phyloP scores from a whole-genome alignment of 495 filamentous ascomycete species.

The Tuber brumale region DNA sequence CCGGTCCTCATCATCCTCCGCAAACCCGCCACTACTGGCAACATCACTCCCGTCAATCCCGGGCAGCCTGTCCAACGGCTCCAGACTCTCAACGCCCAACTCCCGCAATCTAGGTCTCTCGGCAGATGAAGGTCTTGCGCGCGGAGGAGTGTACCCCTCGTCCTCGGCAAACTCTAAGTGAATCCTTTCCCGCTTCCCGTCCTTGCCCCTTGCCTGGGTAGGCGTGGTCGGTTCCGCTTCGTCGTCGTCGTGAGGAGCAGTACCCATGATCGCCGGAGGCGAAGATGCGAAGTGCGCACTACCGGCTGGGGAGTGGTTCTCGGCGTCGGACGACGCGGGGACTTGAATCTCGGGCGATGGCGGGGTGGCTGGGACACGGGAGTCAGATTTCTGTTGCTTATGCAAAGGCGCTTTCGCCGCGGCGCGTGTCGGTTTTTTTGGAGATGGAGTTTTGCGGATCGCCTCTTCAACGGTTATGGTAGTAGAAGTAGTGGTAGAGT shows the following conservation, averaged over 20 bases:
- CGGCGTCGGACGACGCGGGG: slow-evolving; percentile 35
- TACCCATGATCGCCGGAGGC: slow-evolving; percentile 24
- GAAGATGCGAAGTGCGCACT: slow-evolving; percentile 28
- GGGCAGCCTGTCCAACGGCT: slow-evolving; percentile 18
- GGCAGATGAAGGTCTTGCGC: slow-evolving; percentile 16
- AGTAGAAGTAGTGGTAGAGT: slow-evolving; percentile 2
- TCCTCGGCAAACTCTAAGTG: slow-evolving; percentile 32
- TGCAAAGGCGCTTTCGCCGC: background rate
- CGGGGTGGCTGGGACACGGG: background rate
- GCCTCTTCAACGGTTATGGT: background rate
- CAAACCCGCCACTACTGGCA: background rate
- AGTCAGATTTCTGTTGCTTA: slow-evolving; percentile 10
- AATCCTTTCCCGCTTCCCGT: slow-evolving; percentile 5
- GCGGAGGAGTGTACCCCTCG: slow-evolving; percentile 35
- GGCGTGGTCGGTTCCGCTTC: background rate
- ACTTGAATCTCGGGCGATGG: slow-evolving; percentile 30
- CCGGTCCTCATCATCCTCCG: slow-evolving; percentile 9
- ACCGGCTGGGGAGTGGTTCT: slow-evolving; percentile 27
- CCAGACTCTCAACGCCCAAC: slow-evolving; percentile 33
- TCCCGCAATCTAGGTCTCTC: slow-evolving; percentile 35
- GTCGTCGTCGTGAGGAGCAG: slow-evolving; percentile 10
- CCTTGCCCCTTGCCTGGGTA: background rate
- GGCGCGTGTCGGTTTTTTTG: slow-evolving; percentile 23
- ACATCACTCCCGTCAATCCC: slow-evolving; percentile 13
- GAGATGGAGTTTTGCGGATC: slow-evolving; percentile 2